Percentiles rank a stretch among this genome's conserved stretches.
These are phyloP conservation scores for Kitagawia praeruptora DNA, from an alignment of 129 eudicot species.

Conservation along the genomic window DNA sequence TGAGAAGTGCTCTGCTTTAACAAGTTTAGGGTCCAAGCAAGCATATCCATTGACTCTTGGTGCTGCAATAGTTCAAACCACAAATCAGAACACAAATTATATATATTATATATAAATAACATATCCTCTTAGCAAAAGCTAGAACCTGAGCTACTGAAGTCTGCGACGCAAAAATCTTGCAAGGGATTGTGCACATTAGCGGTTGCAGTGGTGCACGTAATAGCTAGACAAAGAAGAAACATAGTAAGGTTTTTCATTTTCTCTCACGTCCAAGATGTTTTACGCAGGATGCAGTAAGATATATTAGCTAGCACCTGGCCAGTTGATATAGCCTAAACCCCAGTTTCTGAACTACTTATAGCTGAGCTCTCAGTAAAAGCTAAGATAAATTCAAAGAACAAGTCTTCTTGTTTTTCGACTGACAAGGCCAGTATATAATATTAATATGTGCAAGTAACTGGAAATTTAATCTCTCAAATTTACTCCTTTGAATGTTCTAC, in stretches of 20 bases:
- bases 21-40: constrained; percentile 24
- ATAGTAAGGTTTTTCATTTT: neutral
- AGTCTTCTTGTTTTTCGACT: neutral
- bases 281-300: neutral
- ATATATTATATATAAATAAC: neutral
- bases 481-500: no score
- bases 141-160: constrained; percentile 7
- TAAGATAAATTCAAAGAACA: neutral
- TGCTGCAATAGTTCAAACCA: constrained; percentile 7
- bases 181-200: neutral
- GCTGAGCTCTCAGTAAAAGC: neutral
- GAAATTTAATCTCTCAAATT: neutral
- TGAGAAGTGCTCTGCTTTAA: constrained; percentile 18
- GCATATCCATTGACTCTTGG: constrained; percentile 17
- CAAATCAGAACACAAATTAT: neutral
- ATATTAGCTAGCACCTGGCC: neutral
- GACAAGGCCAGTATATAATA: neutral
- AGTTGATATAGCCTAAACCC: no score
- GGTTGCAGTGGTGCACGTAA: neutral
- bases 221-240: neutral
- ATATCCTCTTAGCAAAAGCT: neutral
- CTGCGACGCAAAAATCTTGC: constrained; percentile 24
- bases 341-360: neutral
- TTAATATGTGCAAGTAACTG: neutral
- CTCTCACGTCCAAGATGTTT: neutral